phyloP scores from a whole-genome alignment of 2,329 filamentous ascomycete species.

The Colletotrichum scovillei region DNA sequence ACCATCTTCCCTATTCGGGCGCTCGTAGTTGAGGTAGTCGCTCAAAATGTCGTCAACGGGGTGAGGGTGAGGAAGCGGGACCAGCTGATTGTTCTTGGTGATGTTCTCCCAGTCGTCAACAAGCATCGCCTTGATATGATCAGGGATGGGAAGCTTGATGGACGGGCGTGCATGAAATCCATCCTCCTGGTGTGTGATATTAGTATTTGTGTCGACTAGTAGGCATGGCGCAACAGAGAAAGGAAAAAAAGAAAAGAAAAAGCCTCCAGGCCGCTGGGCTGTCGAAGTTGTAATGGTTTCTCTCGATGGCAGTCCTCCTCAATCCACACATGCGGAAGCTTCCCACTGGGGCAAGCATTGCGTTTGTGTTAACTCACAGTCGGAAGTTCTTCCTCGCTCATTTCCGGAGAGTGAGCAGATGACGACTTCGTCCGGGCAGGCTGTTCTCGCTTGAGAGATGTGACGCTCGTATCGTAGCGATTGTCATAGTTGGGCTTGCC shows the following conservation, averaged over 20 bases:
- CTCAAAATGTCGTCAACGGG: slow-evolving; percentile 83
- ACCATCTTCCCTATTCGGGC: slow-evolving; percentile 71
- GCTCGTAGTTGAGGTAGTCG: slow-evolving; percentile 81
- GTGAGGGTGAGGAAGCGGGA: slow-evolving; percentile 81
- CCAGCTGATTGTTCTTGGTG: slow-evolving; percentile 92
- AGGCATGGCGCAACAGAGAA: not conserved
- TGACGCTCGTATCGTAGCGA: not conserved
- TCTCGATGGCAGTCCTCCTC: not conserved
- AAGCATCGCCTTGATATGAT: slow-evolving; percentile 89
- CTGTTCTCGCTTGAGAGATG: slow-evolving; percentile 10
- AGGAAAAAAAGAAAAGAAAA: not conserved
- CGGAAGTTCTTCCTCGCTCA: not conserved
- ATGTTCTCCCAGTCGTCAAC: slow-evolving; percentile 99
- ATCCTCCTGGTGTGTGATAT: slow-evolving; percentile 76
- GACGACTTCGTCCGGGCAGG: slow-evolving; percentile 1
- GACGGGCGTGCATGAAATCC: slow-evolving; percentile 85
- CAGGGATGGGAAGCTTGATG: slow-evolving; percentile 87
- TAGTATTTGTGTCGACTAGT: not conserved
- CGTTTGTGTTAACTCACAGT: not conserved
- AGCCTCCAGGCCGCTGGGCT: slow-evolving; percentile 21
- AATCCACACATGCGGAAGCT: not conserved
- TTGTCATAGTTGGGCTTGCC: slow-evolving; percentile 18
- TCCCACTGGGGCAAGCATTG: not conserved
- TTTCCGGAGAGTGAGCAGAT: not conserved
- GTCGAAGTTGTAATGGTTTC: not conserved